These are phyloP conservation scores for Neospermospora avenae DNA, from an alignment of 2,329 filamentous ascomycete species.

Conservation along the genomic window DNA sequence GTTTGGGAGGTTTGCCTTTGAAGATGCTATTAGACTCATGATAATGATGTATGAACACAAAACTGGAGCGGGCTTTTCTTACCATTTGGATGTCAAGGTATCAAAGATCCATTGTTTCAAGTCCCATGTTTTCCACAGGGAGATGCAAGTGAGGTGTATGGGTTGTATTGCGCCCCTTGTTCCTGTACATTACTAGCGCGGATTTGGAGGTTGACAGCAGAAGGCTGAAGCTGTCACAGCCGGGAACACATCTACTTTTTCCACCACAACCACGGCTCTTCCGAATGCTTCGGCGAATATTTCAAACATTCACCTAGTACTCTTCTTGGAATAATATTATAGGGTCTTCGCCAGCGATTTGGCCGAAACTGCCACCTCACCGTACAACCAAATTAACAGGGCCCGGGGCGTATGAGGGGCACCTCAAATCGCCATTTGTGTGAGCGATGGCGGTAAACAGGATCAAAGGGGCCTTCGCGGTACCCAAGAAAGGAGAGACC, in stretches of 20 bases:
- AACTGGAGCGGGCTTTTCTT: slow-evolving; percentile 8
- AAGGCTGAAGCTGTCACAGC: slow-evolving; percentile 24
- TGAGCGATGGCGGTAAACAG: slow-evolving; percentile 86
- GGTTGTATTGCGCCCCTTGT: slow-evolving; percentile 15
- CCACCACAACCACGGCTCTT: slow-evolving; percentile 5
- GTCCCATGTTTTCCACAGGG: slow-evolving; percentile 19
- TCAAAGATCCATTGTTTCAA: slow-evolving; percentile 21
- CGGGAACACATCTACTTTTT: slow-evolving; percentile 2
- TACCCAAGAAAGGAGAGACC: slow-evolving; percentile 94
- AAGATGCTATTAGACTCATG: slow-evolving; percentile 28
- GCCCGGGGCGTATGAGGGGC: slow-evolving; percentile 36
- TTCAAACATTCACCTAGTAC: background rate
- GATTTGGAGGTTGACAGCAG: slow-evolving; percentile 7
- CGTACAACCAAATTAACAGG: slow-evolving; percentile 18
- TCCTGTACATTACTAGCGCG: slow-evolving; percentile 18
- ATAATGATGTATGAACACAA: slow-evolving; percentile 10
- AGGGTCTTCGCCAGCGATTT: background rate
- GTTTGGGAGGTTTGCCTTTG: slow-evolving; percentile 76
- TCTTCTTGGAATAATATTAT: background rate
- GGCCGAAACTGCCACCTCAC: slow-evolving; percentile 27
- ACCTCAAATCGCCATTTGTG: slow-evolving; percentile 38
- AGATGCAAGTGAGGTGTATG: slow-evolving; percentile 15
- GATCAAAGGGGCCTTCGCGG: slow-evolving; percentile 89
- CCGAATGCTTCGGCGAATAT: slow-evolving; percentile 9
- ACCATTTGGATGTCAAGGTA: slow-evolving; percentile 23